These are phyloP conservation scores for Salvia miltiorrhiza DNA, from an alignment of 257 asterid species.

Conservation along the genomic window DNA sequence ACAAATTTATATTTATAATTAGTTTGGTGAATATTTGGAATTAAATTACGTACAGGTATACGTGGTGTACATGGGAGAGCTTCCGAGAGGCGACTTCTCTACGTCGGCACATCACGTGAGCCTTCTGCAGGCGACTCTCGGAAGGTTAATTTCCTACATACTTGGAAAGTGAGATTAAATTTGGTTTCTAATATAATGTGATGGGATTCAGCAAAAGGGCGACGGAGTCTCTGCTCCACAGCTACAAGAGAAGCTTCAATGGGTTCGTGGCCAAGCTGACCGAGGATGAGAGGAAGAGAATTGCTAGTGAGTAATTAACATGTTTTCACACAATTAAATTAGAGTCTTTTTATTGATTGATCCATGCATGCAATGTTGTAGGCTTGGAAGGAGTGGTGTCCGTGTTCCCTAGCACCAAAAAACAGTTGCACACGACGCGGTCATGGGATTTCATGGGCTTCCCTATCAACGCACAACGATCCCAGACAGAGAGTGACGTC, in stretches of 20 bases:
- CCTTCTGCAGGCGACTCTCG: background rate
- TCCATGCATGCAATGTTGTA: background rate
- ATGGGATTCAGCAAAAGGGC: constrained; percentile 36
- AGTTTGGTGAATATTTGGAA: too few species aligned
- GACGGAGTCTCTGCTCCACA: constrained; percentile 33
- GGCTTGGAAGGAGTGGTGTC: constrained; percentile 56
- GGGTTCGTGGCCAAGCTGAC: constrained; percentile 54
- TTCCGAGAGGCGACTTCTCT: background rate
- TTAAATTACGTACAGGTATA: background rate
- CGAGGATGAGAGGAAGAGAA: constrained; percentile 37
- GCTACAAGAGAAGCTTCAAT: constrained; percentile 61
- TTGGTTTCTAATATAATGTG: too few species aligned
- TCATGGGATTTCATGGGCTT: constrained; percentile 77
- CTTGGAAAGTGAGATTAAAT: too few species aligned
- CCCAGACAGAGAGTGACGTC: constrained; percentile 36
- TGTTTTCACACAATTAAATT: background rate
- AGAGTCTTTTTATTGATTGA: background rate
- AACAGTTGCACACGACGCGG: constrained; percentile 51
- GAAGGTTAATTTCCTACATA: background rate
- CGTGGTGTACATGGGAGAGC: background rate
- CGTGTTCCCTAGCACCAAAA: constrained; percentile 41
- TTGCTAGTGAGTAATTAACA: constrained; percentile 33
- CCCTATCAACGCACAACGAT: constrained; percentile 25
- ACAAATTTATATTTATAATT: too few species aligned
- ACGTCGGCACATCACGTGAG: background rate